These are phyloP conservation scores for Apiospora koreana DNA, from an alignment of 2,329 filamentous ascomycete species.

Conservation along the genomic window DNA sequence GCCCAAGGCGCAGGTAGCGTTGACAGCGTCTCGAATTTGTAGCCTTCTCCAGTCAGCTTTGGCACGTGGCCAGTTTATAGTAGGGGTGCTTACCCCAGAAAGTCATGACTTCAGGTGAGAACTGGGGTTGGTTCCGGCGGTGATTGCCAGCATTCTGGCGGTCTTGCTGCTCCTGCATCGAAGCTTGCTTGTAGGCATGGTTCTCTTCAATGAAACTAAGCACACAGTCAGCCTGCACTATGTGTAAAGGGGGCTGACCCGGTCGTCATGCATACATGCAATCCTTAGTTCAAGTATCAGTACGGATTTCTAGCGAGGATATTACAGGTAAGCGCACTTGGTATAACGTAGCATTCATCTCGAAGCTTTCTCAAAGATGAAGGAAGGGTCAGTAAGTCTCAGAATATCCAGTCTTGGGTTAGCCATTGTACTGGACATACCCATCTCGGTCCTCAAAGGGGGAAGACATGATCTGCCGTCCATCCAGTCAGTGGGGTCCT, in stretches of 20 bases:
- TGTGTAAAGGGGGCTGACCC: neutral
- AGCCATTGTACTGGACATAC: constrained; percentile 42
- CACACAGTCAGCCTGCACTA: neutral
- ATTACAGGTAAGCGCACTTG: constrained; percentile 62
- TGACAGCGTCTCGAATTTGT: constrained; percentile 92
- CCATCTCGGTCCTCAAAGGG: constrained; percentile 82
- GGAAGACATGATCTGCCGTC: constrained; percentile 73
- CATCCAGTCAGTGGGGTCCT: constrained; percentile 17
- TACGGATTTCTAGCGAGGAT: constrained; percentile 2
- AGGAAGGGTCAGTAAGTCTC: constrained; percentile 13
- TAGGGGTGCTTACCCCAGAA: constrained; percentile 73
- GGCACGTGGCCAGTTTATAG: neutral
- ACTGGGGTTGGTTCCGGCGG: constrained; percentile 23
- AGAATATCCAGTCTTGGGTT: neutral
- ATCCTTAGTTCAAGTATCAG: constrained; percentile 39
- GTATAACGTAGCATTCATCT: constrained; percentile 93
- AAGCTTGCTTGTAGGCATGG: constrained; percentile 68
- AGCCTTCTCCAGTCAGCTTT: constrained; percentile 57
- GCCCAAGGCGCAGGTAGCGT: constrained; percentile 76
- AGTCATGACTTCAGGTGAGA: constrained; percentile 78
- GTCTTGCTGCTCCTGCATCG: constrained; percentile 59
- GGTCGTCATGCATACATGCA: constrained; percentile 48
- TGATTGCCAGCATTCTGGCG: constrained; percentile 42
- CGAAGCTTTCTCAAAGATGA: constrained; percentile 60
- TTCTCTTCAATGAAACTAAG: constrained; percentile 90